These are phyloP conservation scores for Hanseniaspora pseudoguilliermondii DNA, from an alignment of 805 yeast genomes.

Conservation along the genomic window DNA sequence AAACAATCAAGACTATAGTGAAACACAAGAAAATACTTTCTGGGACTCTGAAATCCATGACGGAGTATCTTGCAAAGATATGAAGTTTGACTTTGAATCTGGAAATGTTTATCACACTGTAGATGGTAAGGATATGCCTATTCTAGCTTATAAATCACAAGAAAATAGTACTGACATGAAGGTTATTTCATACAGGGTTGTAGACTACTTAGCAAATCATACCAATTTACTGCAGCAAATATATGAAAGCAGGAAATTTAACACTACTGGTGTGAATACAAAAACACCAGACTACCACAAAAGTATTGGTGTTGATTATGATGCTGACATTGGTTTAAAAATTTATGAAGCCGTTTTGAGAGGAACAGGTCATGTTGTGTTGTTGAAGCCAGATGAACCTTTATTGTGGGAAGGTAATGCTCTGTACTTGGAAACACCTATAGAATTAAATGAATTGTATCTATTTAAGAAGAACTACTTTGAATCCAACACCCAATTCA, in stretches of 20 bases:
- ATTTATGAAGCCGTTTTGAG: constrained; percentile 20
- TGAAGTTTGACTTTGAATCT: constrained; percentile 6
- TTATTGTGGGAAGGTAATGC: constrained; percentile 83
- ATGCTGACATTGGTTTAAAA: not conserved
- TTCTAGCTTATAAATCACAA: not conserved
- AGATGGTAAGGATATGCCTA: not conserved
- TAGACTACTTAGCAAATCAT: constrained; percentile 13
- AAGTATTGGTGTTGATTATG: not conserved
- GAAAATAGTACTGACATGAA: constrained; percentile 18
- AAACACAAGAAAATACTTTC: not conserved
- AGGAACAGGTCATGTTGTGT: constrained; percentile 49
- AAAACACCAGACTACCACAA: not conserved
- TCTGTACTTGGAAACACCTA: constrained; percentile 38
- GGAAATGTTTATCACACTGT: not conserved
- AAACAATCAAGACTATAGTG: not conserved
- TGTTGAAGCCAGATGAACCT: constrained; percentile 69
- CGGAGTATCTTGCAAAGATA: constrained; percentile 21
- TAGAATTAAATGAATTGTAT: constrained; percentile 18
- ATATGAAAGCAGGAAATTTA: constrained; percentile 13
- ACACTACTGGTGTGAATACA: constrained; percentile 16
- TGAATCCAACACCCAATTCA: not conserved
- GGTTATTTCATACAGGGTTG: constrained; percentile 12
- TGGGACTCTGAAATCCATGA: constrained; percentile 13
- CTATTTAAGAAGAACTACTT: constrained; percentile 1
- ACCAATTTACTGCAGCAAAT: constrained; percentile 9